Base-by-base conservation (phyloP, 306 rosid species). In the Benincasa hispida region DNA sequence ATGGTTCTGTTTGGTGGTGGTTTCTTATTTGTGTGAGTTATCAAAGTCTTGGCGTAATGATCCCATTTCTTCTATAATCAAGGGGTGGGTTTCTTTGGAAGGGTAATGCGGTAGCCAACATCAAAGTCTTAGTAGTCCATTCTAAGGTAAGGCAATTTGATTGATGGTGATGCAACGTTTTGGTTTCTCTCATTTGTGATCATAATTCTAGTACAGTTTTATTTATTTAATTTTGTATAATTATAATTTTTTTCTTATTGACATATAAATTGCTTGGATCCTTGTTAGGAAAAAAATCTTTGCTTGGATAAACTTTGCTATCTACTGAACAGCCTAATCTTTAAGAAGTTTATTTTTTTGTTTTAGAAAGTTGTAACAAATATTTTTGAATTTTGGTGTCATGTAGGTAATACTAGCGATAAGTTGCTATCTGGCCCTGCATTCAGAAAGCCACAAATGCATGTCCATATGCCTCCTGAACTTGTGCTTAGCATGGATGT, bases 381-480 rank as follows among this genome's bases (percentile, higher is more conserved):
- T 25, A 42, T 68, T 68, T 68, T 42, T 68, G 3, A 65, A 68
- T 68, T 68, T 68, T 24, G 30, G 34, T 53, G 19, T 57, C 18
- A 15, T 81, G 76, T 84, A 89, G 97, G 82, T 81, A 81, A 55
- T 41, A 51, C 45, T 62, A 83, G 78, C 24, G 86, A 89, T 83
- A 73, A 79, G 50, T 82, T 76, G 59, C 72, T 79, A 86, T 48
- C 30, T 72, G 89, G 85, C 41, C 61, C 21, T 3, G 63, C 37
- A 81, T 61, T 28, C 78, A 77, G 68, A 77, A 91, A 84, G 80
- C 74, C 87, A 78, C 91, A 89, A 11, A 87, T 81, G 39, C 86
- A 87, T 84, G 96, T 85, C 78, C 88, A 87, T 75, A 86, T 94
- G 83, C 99, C 99, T 76, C 92, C 99, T 0, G 99, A 94, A 89